Percentiles rank a stretch among this genome's conserved stretches.
phyloP scores from a whole-genome alignment of 495 filamentous ascomycete genomes.

The Acidomyces sp. region DNA sequence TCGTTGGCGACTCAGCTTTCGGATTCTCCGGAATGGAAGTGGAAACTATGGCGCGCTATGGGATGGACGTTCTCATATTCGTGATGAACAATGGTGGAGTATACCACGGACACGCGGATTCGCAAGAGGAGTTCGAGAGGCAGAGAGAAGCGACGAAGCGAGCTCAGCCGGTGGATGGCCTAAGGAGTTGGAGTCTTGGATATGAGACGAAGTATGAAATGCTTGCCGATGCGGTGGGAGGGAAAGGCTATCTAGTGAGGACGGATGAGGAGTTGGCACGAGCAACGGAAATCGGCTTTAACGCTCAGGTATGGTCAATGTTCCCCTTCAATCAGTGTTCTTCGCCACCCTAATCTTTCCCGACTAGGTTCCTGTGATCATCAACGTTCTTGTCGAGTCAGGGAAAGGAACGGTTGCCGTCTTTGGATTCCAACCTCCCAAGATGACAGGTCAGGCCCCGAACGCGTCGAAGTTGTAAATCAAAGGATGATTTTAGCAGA shows the following conservation, averaged over 20 bases:
- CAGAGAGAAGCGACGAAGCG: constrained; percentile 31
- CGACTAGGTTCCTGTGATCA: too few relatives aligned
- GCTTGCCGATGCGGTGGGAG: constrained; percentile 45
- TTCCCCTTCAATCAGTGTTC: too few relatives aligned
- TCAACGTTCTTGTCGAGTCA: too few relatives aligned
- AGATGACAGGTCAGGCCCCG: too few relatives aligned
- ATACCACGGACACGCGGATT: constrained; percentile 43
- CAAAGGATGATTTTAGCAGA: too few relatives aligned
- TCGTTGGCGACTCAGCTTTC: constrained; percentile 54
- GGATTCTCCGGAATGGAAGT: constrained; percentile 52
- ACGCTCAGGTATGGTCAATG: constrained; percentile 42
- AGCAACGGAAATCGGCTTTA: constrained; percentile 43
- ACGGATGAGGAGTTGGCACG: constrained; percentile 40
- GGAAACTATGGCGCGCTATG: constrained; percentile 51
- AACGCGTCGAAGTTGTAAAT: too few relatives aligned
- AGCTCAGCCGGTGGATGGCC: constrained; percentile 27
- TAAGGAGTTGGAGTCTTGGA: constrained; percentile 43
- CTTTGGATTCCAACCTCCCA: too few relatives aligned
- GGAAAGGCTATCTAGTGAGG: constrained; percentile 40
- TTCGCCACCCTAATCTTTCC: too few relatives aligned
- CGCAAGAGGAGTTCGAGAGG: constrained; percentile 30
- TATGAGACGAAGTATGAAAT: constrained; percentile 48
- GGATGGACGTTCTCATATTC: constrained; percentile 48
- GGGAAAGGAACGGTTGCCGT: too few relatives aligned
- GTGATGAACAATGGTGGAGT: constrained; percentile 55